A percentile compares a stretch with the other conserved stretches of the same genome.
Conservation (phyloP, 2,329 filamentous ascomycete genomes). For the Aureobasidium namibiae region DNA sequence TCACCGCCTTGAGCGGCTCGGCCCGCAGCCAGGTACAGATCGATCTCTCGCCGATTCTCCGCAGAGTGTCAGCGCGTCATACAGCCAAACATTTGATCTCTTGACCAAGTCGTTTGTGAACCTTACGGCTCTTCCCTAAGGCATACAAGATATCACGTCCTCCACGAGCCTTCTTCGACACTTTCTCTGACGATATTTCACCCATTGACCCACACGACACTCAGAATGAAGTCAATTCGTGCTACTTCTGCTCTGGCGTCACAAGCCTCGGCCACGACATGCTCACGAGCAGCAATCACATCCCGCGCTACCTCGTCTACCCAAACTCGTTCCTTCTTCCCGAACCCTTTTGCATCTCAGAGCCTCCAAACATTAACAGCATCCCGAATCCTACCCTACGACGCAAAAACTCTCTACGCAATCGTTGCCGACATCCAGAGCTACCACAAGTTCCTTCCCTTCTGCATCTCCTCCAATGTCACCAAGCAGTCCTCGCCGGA, state of each 20-base stretch:
- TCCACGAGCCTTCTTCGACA: not conserved
- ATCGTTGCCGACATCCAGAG: conserved; percentile 82
- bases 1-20: not conserved
- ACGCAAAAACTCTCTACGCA: conserved; percentile 61
- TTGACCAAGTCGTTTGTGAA: not conserved
- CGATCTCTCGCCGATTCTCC: not conserved
- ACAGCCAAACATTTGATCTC: not conserved
- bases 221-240: conserved; percentile 23
- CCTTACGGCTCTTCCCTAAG: not conserved
- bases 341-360: conserved; percentile 45
- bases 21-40: not conserved
- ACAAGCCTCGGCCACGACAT: not conserved
- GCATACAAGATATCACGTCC: not conserved
- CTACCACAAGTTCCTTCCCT: conserved; percentile 85
- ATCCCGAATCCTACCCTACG: conserved; percentile 68
- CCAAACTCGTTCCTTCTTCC: conserved; percentile 34
- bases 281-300: not conserved
- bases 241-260: conserved; percentile 16
- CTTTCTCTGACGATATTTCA: no score
- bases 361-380: conserved; percentile 61
- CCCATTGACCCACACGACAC: not conserved
- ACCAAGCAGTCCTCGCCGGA: conserved; percentile 61
- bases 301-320: not conserved
- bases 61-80: conserved; percentile 4
- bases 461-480: conserved; percentile 70